Conservation (phyloP, 345 rosid species). For the Pugionium cornutum region DNA sequence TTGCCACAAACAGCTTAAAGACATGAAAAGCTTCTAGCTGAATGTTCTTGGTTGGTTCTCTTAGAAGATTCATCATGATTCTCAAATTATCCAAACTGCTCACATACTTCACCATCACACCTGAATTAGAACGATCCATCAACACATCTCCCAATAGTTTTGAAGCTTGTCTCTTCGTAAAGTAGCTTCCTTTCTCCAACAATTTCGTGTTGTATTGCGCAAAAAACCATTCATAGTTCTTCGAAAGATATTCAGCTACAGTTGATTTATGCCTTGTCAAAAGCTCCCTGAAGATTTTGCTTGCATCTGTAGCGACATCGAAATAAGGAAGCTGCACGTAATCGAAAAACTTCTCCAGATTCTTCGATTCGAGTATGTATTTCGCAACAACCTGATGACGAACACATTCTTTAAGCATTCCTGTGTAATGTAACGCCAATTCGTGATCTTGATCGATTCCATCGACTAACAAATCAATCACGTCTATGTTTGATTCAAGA, state of each 20-base stretch:
- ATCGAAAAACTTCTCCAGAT: constrained; percentile 76
- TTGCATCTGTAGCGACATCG: constrained; percentile 91
- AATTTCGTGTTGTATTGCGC: constrained; percentile 75
- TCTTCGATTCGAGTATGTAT: constrained; percentile 73
- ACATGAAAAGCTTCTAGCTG: constrained; percentile 94
- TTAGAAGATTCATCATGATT: constrained; percentile 89
- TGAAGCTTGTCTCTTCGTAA: constrained; percentile 86
- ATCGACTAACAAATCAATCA: constrained; percentile 62
- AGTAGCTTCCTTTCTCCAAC: constrained; percentile 79
- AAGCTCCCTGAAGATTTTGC: constrained; percentile 86
- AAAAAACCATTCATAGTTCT: constrained; percentile 92
- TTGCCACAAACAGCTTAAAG: constrained; percentile 80
- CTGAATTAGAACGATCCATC: constrained; percentile 84
- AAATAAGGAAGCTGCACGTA: constrained; percentile 88
- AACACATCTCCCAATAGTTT: constrained; percentile 84
- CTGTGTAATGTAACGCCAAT: constrained; percentile 90
- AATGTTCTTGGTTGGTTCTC: constrained; percentile 92
- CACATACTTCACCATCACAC: constrained; percentile 79
- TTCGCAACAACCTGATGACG: constrained; percentile 86
- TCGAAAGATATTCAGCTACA: constrained; percentile 80
- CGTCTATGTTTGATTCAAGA: constrained; percentile 76
- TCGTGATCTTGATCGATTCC: constrained; percentile 57
- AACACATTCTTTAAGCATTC: constrained; percentile 94
- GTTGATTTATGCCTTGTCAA: constrained; percentile 94
- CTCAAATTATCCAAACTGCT: constrained; percentile 84